Conservation (phyloP, 2,329 filamentous ascomycete genomes). For the Penicillium sp. region DNA sequence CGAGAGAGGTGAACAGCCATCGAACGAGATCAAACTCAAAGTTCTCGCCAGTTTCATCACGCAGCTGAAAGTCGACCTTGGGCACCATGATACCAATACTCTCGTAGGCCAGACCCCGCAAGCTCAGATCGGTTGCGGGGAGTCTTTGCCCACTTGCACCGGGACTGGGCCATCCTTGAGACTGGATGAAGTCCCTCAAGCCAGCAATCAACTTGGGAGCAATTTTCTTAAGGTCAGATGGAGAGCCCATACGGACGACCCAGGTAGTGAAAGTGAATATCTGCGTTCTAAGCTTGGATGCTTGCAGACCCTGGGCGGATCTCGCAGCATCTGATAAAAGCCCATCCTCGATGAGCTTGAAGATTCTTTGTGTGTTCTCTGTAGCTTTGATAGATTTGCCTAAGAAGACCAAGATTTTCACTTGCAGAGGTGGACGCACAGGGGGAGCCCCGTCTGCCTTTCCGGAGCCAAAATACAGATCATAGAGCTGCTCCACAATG, state of each 20-base stretch:
- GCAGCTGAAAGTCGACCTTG: conserved; percentile 43
- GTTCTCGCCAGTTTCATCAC: conserved; percentile 37
- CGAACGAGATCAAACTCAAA: conserved; percentile 58
- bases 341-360: conserved; percentile 68
- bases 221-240: conserved; percentile 63
- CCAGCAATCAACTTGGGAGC: conserved; percentile 68
- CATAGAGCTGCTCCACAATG: conserved; percentile 68
- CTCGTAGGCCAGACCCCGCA: conserved; percentile 84
- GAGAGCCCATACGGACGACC: conserved; percentile 72
- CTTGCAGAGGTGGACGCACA: conserved; percentile 70
- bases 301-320: conserved; percentile 66
- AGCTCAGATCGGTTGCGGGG: conserved; percentile 61
- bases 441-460: conserved; percentile 46
- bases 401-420: conserved; percentile 73
- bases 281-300: conserved; percentile 75
- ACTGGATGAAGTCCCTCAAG: conserved; percentile 72
- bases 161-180: conserved; percentile 79
- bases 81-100: conserved; percentile 78
- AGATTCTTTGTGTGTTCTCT: conserved; percentile 66
- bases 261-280: conserved; percentile 87
- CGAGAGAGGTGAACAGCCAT: conserved; percentile 83
- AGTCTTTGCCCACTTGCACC: conserved; percentile 54
- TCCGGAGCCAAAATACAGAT: conserved; percentile 68
- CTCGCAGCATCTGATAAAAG: conserved; percentile 51
- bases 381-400: conserved; percentile 76